Conservation (phyloP, 2,329 filamentous ascomycete species). For the Xylaria digitata region DNA sequence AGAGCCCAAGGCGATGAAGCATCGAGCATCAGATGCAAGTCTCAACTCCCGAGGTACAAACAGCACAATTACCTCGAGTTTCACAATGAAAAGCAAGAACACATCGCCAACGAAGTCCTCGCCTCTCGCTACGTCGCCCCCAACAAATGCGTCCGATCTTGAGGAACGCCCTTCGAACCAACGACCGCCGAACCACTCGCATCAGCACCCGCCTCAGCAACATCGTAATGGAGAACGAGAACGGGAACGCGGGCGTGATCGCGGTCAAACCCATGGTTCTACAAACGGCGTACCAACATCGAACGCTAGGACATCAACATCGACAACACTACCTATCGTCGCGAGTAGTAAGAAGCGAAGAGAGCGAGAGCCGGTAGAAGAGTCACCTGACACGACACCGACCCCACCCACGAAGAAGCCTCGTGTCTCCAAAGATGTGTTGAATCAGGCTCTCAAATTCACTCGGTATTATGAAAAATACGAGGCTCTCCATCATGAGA, state of each 20-base stretch:
- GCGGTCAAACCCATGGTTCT: constrained; percentile 38
- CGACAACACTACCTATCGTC: neutral
- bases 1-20: constrained; percentile 53
- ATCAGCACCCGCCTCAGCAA: constrained; percentile 36
- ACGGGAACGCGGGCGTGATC: constrained; percentile 39
- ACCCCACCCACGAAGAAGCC: constrained; percentile 52
- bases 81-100: constrained; percentile 61
- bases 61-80: constrained; percentile 53
- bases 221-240: constrained; percentile 43
- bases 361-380: constrained; percentile 46
- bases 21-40: constrained; percentile 61
- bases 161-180: constrained; percentile 54
- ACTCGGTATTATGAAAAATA: constrained; percentile 68
- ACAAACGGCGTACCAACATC: constrained; percentile 45
- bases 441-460: constrained; percentile 66
- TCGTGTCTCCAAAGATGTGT: constrained; percentile 59
- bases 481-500: constrained; percentile 66
- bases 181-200: constrained; percentile 36
- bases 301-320: constrained; percentile 28
- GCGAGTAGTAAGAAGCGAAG: constrained; percentile 58
- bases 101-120: constrained; percentile 73
- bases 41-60: constrained; percentile 58
- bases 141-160: constrained; percentile 72
- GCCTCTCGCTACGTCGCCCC: constrained; percentile 72
- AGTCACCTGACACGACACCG: constrained; percentile 46